These are phyloP conservation scores for Amanita exitialis DNA, from an alignment of 768 basidiomycete genomes.

Conservation along the genomic window DNA sequence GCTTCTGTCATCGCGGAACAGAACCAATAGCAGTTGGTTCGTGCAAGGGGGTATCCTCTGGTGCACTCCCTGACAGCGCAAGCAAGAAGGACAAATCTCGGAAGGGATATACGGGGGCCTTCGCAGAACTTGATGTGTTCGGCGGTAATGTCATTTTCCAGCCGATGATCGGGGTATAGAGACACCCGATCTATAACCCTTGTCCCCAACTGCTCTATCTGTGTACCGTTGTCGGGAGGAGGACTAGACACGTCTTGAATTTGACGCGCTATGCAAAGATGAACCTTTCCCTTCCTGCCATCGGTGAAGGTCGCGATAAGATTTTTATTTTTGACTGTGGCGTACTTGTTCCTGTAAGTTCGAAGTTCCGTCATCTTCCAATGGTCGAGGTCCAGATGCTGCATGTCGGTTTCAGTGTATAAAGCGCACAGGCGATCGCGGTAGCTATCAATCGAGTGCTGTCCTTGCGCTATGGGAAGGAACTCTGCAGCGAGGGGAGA, in stretches of 20 bases:
- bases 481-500: background rate
- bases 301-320: background rate
- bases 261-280: background rate
- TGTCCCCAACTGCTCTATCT: background rate
- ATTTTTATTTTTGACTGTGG: background rate
- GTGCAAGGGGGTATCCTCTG: background rate
- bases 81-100: background rate
- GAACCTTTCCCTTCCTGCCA: background rate
- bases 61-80: background rate
- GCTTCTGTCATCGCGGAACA: background rate
- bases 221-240: no score
- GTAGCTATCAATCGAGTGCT: background rate
- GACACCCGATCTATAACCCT: background rate
- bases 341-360: background rate
- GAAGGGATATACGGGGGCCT: background rate
- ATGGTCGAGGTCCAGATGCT: background rate
- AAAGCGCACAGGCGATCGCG: background rate
- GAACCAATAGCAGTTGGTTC: background rate
- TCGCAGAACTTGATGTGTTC: background rate
- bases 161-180: background rate
- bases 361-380: background rate
- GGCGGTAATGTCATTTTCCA: background rate
- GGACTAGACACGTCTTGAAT: no score
- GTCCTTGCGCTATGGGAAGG: background rate
- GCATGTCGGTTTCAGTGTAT: background rate